A percentile compares a stretch with the other conserved stretches of the same genome.
These are phyloP conservation scores for Quercus wislizeni DNA, from an alignment of 306 rosid genomes.

Conservation along the genomic window DNA sequence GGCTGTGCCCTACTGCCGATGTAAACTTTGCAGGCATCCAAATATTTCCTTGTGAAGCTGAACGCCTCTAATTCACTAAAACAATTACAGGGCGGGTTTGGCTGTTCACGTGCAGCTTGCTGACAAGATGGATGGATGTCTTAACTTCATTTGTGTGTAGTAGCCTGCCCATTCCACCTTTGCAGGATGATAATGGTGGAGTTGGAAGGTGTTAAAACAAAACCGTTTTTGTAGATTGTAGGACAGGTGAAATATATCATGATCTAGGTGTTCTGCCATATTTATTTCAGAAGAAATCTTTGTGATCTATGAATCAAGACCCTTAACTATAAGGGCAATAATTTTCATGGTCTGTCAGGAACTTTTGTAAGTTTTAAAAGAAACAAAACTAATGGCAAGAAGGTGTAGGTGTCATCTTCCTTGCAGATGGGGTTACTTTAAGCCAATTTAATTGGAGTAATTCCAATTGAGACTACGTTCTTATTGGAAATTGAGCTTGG, in stretches of 20 bases:
- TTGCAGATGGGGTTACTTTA: no score
- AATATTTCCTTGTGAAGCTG: neutral
- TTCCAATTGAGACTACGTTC: no score
- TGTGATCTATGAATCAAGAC: neutral
- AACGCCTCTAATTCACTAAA: neutral
- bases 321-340: no score
- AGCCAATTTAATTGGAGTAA: no score
- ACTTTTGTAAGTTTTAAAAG: no score
- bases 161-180: neutral
- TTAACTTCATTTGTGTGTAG: neutral
- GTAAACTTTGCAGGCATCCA: slow-evolving; percentile 1
- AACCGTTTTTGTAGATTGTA: neutral
- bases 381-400: no score
- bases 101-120: neutral
- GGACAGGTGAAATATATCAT: neutral
- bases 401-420: no score
- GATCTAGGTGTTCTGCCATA: neutral
- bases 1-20: neutral
- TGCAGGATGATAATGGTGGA: neutral
- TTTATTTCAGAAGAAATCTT: neutral
- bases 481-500: no score
- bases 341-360: no score
- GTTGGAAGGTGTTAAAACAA: neutral
- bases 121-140: neutral
- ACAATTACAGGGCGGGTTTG: neutral